Conservation (phyloP, 1,139 yeast species). For the Magnusiomyces sp. region DNA sequence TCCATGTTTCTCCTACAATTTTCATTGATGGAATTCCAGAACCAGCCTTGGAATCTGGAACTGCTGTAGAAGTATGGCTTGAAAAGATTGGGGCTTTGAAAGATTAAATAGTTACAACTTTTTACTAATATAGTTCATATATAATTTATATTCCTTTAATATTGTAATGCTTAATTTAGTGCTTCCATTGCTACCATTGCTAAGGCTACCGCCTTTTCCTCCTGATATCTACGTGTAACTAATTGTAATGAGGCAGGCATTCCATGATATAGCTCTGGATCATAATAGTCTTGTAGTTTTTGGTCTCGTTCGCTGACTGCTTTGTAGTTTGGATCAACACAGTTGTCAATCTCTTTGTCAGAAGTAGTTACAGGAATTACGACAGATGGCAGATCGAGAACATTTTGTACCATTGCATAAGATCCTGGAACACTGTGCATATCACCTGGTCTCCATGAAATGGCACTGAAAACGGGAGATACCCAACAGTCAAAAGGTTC, state of each 20-base stretch:
- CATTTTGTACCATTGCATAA: constrained; percentile 41
- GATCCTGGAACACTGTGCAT: constrained; percentile 48
- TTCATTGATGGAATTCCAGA: constrained; percentile 56
- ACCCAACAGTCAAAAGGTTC: constrained; percentile 37
- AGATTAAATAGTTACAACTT: background rate
- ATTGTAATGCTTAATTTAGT: constrained; percentile 2
- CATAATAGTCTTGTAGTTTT: constrained; percentile 24
- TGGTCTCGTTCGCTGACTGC: constrained; percentile 28
- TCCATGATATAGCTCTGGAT: constrained; percentile 33
- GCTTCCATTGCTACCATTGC: constrained; percentile 21
- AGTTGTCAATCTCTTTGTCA: constrained; percentile 33
- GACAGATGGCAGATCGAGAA: constrained; percentile 45
- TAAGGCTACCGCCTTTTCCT: constrained; percentile 35
- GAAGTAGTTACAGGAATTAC: constrained; percentile 47
- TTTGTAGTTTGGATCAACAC: constrained; percentile 19
- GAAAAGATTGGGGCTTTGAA: constrained; percentile 9
- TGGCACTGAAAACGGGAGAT: constrained; percentile 58
- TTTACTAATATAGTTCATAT: background rate
- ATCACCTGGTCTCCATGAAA: constrained; percentile 63
- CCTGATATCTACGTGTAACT: constrained; percentile 35
- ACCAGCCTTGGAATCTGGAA: constrained; percentile 37
- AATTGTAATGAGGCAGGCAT: constrained; percentile 40
- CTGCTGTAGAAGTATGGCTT: constrained; percentile 11
- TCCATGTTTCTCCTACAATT: constrained; percentile 83
- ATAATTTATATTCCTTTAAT: background rate